These are phyloP conservation scores for Sugiyamaella japonica DNA, from an alignment of 1,139 yeast species.

Conservation along the genomic window DNA sequence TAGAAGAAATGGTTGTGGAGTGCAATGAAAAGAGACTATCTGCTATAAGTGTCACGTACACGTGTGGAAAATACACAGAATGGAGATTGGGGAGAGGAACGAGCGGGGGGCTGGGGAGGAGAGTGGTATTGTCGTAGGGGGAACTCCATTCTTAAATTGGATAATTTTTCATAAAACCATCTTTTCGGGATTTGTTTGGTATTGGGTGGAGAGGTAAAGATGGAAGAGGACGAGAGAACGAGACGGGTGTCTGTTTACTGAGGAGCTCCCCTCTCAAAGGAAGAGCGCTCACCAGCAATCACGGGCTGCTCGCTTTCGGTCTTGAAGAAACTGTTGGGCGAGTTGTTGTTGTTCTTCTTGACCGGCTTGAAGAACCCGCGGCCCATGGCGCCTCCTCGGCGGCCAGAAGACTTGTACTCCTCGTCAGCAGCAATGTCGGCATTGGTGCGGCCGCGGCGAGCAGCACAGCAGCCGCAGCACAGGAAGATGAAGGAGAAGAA, in stretches of 20 bases:
- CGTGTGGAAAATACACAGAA: conserved; percentile 10
- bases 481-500: conserved; percentile 41
- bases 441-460: conserved; percentile 21
- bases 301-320: conserved; percentile 30
- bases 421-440: conserved; percentile 14
- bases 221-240: too few relatives aligned
- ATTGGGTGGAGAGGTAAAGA: not conserved
- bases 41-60: not conserved
- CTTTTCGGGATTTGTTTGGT: not conserved
- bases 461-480: conserved; percentile 36
- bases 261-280: conserved; percentile 28
- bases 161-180: not conserved
- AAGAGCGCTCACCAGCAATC: conserved; percentile 25
- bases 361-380: conserved; percentile 20
- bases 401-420: conserved; percentile 1
- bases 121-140: conserved; percentile 3
- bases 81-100: not conserved
- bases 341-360: conserved; percentile 11
- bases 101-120: not conserved
- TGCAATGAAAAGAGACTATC: not conserved
- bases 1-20: conserved; percentile 6
- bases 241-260: too few relatives aligned
- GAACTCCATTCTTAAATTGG: conserved; percentile 12
- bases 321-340: conserved; percentile 22
- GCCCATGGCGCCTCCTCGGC: conserved; percentile 4